Evolutionary conservation across 768 basidiomycete genomes (phyloP), one percentile per base, ranked within the genome.

Genomic region (Leccinum truebloodii): DNA sequence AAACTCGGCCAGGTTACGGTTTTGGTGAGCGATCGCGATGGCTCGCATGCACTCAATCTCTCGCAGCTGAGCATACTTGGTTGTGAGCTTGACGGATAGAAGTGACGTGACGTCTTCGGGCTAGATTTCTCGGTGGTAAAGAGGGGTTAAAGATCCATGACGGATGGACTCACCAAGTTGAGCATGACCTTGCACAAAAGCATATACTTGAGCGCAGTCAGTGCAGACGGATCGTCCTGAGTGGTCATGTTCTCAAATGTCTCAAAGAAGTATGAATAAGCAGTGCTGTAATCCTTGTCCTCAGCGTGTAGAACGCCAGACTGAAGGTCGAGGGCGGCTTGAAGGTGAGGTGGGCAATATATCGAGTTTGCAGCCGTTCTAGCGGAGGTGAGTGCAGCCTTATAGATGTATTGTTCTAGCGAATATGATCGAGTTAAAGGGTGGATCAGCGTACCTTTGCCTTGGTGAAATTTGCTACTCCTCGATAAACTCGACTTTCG

Each of bases 141-240:
- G 26, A 48, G 16, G 10, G 16, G 18, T 16, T 34, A 5, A 13
- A 12, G 52, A 35, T 46, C 4, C 22, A 22, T 18, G n/a, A 28
- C 6, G 30, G 44, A 55, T 22, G 28, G 51, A 80, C 88, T 64
- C 61, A 96, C 95, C 71, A 96, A 74, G 69, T 94, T 94, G 63
- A 98, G 80, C 96, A 99, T 99, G 71, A 99, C 89, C 73, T 99
- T 98, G 76, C 97, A 99, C 50, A 98, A 75, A 16, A 98, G 81
- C 96, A 98, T 97, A 75, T 99, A 98, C 76, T 99, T 98, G 65
- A 99, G 79, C 5, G 94, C 94, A 2, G 83, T 85, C 20, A 97
- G 79, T 1, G 94, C 94, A 39, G 75, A 69, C 1, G 86, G 83
- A 64, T 93, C 88, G 20, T 89, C 94, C 59, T 94, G 89, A 2